These are phyloP conservation scores for Basidiobolus meristosporus DNA, from an alignment of 371 early-diverging fungal genomes.

Conservation along the genomic window DNA sequence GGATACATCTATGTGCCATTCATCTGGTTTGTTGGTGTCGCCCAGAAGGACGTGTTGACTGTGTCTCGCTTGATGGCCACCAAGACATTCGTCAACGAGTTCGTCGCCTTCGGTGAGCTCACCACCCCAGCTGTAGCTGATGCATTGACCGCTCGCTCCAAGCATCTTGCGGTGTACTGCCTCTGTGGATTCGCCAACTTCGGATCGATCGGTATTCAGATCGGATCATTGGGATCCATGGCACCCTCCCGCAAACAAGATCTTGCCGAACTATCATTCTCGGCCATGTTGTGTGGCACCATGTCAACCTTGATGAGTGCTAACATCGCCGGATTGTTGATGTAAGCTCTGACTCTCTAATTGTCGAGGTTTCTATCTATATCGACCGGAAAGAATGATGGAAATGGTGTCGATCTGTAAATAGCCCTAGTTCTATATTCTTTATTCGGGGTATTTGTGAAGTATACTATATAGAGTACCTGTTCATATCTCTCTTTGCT, in stretches of 20 bases:
- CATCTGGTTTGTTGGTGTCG: slow-evolving; percentile 72
- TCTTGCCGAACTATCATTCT: slow-evolving; percentile 50
- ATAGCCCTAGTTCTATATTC: no score
- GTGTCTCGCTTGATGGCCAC: slow-evolving; percentile 64
- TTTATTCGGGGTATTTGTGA: no score
- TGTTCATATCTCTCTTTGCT: no score
- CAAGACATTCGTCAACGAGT: slow-evolving; percentile 82
- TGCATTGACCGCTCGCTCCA: slow-evolving; percentile 17
- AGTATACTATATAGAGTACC: no score
- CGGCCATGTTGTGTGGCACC: slow-evolving; percentile 68
- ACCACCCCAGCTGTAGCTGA: slow-evolving; percentile 2
- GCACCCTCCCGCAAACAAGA: slow-evolving; percentile 64
- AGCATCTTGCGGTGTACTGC: slow-evolving; percentile 46
- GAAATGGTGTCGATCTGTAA: no score
- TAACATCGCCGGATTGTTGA: slow-evolving; percentile 59
- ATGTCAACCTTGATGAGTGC: slow-evolving; percentile 69
- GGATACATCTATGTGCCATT: slow-evolving; percentile 61
- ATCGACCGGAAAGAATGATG: no score
- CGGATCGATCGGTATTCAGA: slow-evolving; percentile 73
- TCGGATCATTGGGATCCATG: slow-evolving; percentile 58
- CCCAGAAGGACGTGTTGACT: slow-evolving; percentile 23
- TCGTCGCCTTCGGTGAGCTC: slow-evolving; percentile 47
- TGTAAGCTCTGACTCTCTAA: slow-evolving; percentile 12
- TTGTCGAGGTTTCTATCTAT: no score
- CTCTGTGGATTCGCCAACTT: slow-evolving; percentile 84